Base-by-base conservation (phyloP, 2,329 filamentous ascomycete genomes). In the Monosporascus sp. region DNA sequence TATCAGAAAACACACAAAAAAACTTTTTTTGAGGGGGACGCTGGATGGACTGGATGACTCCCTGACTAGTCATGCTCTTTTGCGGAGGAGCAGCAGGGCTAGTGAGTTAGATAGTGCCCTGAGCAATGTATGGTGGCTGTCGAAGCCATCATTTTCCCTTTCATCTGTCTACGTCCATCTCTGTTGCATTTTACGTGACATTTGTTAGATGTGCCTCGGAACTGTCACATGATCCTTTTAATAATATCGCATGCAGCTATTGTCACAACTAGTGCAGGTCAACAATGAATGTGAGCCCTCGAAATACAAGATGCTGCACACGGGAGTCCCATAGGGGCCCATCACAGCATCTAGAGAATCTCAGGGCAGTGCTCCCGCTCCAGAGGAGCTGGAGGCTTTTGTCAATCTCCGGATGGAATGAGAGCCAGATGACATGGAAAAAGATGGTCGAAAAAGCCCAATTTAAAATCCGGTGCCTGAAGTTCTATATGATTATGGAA, bases 381-480 rank as follows among this genome's bases (percentile, higher is more conserved):
- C 44, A 43, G 47, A 54, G 37, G 6, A 44, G 38, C 44, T 47
- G 47, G 31, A 35, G 31, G 31, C 31, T 35, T 24, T 39, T 35
- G 24, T 67, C 62, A 43, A 58, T 73, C 60, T 73, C 64, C 69
- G 70, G 69, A 72, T 65, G 63, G 68, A 72, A 73, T 72, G 71
- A 72, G 70, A 73, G 70, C 69, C 65, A 69, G 62, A 69, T 72
- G 63, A 71, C 69, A 70, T 60, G 41, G 58, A 46, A 22, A 20
- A 50, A 27, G n/a, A 24, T 37, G 55, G 55, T 62, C 58, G 50
- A 63, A 61, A 59, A 52, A 61, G 61, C 61, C 58, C 62, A 62
- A 62, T 61, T 63, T 62, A 58, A 60, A 55, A 63, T 63, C 58
- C 60, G 59, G 58, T 54, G 11, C 5, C 9, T 14, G 31, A 35